Percentiles rank a stretch among this genome's conserved stretches.
Conservation (phyloP, 1,284 basidiomycete species). For the Cryptococcus neoformans region DNA sequence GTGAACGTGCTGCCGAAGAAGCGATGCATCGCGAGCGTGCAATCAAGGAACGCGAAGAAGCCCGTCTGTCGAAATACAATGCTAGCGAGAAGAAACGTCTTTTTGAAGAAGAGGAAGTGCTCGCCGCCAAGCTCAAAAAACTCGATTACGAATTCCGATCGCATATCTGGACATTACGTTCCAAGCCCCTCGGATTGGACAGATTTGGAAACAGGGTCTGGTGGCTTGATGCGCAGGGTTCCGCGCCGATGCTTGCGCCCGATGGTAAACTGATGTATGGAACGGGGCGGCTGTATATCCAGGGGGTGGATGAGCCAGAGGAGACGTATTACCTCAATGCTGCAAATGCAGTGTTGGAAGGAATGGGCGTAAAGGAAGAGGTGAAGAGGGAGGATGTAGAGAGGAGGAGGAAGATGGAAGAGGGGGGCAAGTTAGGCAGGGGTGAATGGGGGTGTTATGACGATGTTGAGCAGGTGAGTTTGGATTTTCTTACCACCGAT, state of each 20-base stretch:
- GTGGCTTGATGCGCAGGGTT: conserved; percentile 98
- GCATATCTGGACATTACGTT: conserved; percentile 73
- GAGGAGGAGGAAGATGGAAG: conserved; percentile 65
- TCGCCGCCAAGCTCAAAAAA: conserved; percentile 72
- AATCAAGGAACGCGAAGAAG: conserved; percentile 31
- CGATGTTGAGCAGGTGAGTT: conserved; percentile 73
- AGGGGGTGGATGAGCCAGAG: conserved; percentile 79
- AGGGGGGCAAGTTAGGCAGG: conserved; percentile 62
- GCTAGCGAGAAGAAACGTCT: conserved; percentile 66
- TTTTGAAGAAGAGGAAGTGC: conserved; percentile 80
- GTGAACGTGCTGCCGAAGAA: conserved; percentile 50
- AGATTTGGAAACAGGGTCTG: conserved; percentile 92
- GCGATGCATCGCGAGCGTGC: conserved; percentile 64
- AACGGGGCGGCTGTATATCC: conserved; percentile 83
- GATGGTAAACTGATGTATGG: conserved; percentile 67
- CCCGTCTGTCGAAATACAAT: conserved; percentile 25
- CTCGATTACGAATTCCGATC: conserved; percentile 93
- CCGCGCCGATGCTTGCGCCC: conserved; percentile 66
- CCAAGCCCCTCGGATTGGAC: conserved; percentile 85
- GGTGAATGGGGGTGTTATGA: conserved; percentile 89
- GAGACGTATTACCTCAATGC: conserved; percentile 58
- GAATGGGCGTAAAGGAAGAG: conserved; percentile 46
- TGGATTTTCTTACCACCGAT: neutral
- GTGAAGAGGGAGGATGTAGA: conserved; percentile 50
- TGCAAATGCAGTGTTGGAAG: conserved; percentile 51